Percentiles rank a stretch among this genome's conserved stretches.
phyloP scores from a whole-genome alignment of 23 red algal genomes.

The Agarophyton chilense region DNA sequence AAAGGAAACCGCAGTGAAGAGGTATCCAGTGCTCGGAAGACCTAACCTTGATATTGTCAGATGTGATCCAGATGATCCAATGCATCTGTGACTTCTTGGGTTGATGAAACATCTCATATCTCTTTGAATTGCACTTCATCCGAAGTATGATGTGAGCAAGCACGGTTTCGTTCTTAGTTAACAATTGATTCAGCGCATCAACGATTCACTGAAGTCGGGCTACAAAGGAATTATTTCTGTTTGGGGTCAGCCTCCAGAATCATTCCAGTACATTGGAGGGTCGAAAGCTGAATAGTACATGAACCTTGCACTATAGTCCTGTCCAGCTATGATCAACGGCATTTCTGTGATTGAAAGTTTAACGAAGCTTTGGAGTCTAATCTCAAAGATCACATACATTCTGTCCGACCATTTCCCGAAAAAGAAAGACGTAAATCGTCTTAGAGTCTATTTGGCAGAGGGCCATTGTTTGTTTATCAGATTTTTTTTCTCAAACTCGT shows the following conservation, averaged over 20 bases:
- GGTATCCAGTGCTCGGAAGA: neutral
- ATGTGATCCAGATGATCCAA: neutral
- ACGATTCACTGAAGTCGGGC: neutral
- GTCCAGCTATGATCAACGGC: neutral
- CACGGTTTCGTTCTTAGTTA: neutral
- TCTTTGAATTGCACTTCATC: neutral
- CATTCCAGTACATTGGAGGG: neutral
- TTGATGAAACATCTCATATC: constrained; percentile 3
- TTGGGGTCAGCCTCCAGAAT: neutral
- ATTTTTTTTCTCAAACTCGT: neutral
- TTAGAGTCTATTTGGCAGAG: neutral
- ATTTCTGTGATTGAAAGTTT: neutral
- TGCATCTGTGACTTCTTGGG: constrained; percentile 5
- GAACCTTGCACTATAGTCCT: neutral
- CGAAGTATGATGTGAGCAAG: neutral
- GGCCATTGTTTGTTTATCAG: neutral
- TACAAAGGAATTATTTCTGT: neutral
- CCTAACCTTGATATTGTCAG: neutral
- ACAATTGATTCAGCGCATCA: neutral
- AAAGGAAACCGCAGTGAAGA: neutral
- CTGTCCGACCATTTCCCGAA: neutral
- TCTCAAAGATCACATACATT: neutral
- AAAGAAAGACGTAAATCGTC: neutral
- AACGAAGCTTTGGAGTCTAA: neutral
- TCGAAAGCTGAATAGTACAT: constrained; percentile 12